Conservation (phyloP, 768 basidiomycete species). For the Saitozyma podzolica region DNA sequence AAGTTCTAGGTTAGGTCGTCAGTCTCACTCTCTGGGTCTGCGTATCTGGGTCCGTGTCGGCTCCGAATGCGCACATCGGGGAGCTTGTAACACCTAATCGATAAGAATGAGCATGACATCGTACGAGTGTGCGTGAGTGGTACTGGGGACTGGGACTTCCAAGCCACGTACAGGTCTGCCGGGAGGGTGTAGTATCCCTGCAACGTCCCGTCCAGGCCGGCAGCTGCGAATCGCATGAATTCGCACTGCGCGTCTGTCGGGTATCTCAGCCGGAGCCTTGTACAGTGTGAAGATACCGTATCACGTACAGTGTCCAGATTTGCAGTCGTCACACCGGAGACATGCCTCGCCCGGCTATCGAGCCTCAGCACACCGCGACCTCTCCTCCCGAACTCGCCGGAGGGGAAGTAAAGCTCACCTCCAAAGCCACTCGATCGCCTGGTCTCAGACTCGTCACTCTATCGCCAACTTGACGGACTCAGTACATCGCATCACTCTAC, state of each 20-base stretch:
- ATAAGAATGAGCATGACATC: not conserved
- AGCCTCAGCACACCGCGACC: no score
- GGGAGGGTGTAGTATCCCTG: conserved; percentile 80
- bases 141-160: not conserved
- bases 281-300: conserved; percentile 47
- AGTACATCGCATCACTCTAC: no score
- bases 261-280: conserved; percentile 53
- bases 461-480: conserved; percentile 7
- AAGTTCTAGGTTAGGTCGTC: conserved; percentile 57
- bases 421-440: conserved; percentile 87
- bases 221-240: conserved; percentile 78
- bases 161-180: conserved; percentile 61
- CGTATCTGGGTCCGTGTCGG: not conserved
- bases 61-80: conserved; percentile 12
- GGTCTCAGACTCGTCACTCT: conserved; percentile 59
- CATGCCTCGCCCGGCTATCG: conserved; percentile 72
- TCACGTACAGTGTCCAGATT: conserved; percentile 75
- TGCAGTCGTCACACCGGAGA: conserved; percentile 75
- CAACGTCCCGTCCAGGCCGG: conserved; percentile 78
- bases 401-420: conserved; percentile 43
- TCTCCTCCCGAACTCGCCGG: no score
- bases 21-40: not conserved
- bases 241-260: conserved; percentile 60
- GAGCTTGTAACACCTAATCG: conserved; percentile 22
- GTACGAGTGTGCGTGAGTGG: not conserved